Evolutionary conservation across 1,284 basidiomycete genomes (phyloP).

Genomic region (Melampsora larici-populina): DNA sequence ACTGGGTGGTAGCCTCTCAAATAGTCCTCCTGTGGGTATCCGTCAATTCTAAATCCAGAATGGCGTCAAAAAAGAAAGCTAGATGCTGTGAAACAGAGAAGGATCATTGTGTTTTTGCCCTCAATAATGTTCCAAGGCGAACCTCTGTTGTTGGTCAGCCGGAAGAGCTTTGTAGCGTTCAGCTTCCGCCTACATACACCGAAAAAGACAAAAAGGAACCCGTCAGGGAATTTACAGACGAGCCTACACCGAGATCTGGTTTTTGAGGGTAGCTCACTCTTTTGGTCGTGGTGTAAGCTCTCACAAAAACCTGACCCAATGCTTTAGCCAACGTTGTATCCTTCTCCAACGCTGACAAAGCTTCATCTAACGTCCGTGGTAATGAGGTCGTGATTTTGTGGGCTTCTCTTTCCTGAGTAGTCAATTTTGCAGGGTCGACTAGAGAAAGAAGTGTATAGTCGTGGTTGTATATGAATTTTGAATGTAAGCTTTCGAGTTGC

Average conservation of each 20-base stretch:
- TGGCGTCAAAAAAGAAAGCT: not conserved
- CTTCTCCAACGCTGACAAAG: conserved; percentile 29
- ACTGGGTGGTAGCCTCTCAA: no score
- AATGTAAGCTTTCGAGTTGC: not conserved
- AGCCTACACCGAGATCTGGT: no score
- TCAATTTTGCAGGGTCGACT: conserved; percentile 40
- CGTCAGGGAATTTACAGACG: not conserved
- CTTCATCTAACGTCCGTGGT: conserved; percentile 32
- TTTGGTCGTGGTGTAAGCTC: conserved; percentile 34
- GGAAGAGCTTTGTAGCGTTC: conserved; percentile 31
- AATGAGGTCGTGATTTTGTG: conserved; percentile 30
- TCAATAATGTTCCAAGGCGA: conserved; percentile 35
- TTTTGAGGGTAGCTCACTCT: conserved; percentile 4
- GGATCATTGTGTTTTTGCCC: not conserved
- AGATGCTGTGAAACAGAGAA: not conserved
- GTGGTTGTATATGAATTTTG: not conserved
- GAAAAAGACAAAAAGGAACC: not conserved
- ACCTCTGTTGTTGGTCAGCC: conserved; percentile 19
- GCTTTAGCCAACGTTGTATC: conserved; percentile 34
- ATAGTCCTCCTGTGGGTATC: no score
- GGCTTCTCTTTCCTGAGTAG: conserved; percentile 26
- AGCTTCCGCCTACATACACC: conserved; percentile 20
- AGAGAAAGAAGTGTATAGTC: not conserved
- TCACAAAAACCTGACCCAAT: conserved; percentile 40
- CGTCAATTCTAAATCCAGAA: no score